Evolutionary conservation across 805 yeast species (phyloP).

Genomic region (Lipomyces kockii): DNA sequence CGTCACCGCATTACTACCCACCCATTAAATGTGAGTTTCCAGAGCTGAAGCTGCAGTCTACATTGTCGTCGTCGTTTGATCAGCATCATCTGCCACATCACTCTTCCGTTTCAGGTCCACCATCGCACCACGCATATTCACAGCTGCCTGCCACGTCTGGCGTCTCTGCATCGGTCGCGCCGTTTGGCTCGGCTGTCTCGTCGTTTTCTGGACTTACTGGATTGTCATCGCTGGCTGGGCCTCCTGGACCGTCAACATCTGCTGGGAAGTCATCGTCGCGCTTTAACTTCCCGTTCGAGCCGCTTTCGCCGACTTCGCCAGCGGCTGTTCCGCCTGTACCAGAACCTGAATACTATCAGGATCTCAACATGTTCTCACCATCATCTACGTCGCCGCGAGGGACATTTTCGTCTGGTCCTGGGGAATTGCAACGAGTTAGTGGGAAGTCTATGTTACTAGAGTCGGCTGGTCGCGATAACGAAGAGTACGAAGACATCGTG

Average conservation of each 20-base stretch:
- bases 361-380: slow-evolving; percentile 24
- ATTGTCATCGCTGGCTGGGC: slow-evolving; percentile 7
- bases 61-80: slow-evolving; percentile 14
- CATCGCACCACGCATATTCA: slow-evolving; percentile 6
- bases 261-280: slow-evolving; percentile 22
- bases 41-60: background rate
- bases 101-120: slow-evolving; percentile 14
- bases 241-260: background rate
- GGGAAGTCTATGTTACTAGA: slow-evolving; percentile 44
- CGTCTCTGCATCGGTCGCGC: slow-evolving; percentile 5
- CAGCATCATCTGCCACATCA: slow-evolving; percentile 9
- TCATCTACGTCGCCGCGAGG: slow-evolving; percentile 36
- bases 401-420: slow-evolving; percentile 26
- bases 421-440: slow-evolving; percentile 35
- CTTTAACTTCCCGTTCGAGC: slow-evolving; percentile 31
- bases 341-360: slow-evolving; percentile 19
- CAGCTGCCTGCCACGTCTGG: slow-evolving; percentile 8
- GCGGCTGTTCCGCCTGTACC: slow-evolving; percentile 21
- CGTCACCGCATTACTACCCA: slow-evolving; percentile 23
- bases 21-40: slow-evolving; percentile 30
- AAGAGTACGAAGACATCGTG: slow-evolving; percentile 43
- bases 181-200: slow-evolving; percentile 23
- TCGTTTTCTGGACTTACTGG: slow-evolving; percentile 15
- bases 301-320: slow-evolving; percentile 24
- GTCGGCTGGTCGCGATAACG: slow-evolving; percentile 42